These are phyloP conservation scores for Coemansia sp. DNA, from an alignment of 192 early-diverging fungal species.

Conservation along the genomic window DNA sequence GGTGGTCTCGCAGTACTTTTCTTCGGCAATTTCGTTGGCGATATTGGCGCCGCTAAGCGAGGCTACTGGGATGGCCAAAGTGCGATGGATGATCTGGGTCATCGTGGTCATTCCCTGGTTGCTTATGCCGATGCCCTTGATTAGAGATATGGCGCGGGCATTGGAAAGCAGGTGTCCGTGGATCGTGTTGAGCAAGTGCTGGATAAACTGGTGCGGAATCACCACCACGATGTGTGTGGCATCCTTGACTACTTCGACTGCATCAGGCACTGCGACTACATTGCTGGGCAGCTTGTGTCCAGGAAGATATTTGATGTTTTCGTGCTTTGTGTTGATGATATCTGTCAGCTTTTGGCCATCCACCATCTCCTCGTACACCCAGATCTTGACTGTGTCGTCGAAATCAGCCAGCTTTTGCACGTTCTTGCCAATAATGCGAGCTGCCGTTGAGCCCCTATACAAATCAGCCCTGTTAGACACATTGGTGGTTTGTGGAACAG, in stretches of 20 bases:
- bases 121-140: constrained; percentile 88
- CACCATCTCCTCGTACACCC: constrained; percentile 93
- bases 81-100: constrained; percentile 76
- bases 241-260: constrained; percentile 70
- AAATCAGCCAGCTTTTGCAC: constrained; percentile 66
- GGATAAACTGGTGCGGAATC: constrained; percentile 93
- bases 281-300: constrained; percentile 81
- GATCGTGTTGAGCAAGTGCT: constrained; percentile 61
- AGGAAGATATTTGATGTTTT: constrained; percentile 88
- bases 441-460: constrained; percentile 86
- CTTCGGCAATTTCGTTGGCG: constrained; percentile 90
- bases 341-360: constrained; percentile 84
- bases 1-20: constrained; percentile 95
- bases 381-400: constrained; percentile 82
- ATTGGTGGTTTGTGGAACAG: too few species aligned
- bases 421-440: constrained; percentile 88
- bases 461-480: not conserved
- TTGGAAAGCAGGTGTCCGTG: constrained; percentile 63
- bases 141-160: constrained; percentile 90
- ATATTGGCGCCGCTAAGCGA: constrained; percentile 97
- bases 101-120: constrained; percentile 72
- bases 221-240: constrained; percentile 94
- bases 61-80: constrained; percentile 72
- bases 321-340: constrained; percentile 91
- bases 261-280: constrained; percentile 80